phyloP scores from a whole-genome alignment of 805 yeast genomes.

The Metschnikowia baotianmanensis region DNA sequence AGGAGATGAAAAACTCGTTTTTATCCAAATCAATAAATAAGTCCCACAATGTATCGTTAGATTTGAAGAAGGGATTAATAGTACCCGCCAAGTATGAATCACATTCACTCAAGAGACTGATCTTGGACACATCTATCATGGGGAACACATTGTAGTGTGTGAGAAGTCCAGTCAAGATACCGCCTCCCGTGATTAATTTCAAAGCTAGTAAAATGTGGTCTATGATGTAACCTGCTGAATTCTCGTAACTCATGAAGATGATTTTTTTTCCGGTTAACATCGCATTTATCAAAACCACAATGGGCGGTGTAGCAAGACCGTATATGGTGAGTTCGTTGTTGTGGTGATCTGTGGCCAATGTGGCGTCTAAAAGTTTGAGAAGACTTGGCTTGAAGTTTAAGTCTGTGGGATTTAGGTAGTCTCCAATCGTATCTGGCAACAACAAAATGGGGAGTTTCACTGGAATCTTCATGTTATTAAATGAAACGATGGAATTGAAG shows the following conservation, averaged over 20 bases:
- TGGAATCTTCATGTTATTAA: slow-evolving; percentile 43
- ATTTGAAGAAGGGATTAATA: slow-evolving; percentile 61
- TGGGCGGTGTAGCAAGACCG: slow-evolving; percentile 52
- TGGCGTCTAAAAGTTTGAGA: slow-evolving; percentile 34
- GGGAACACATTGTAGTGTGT: slow-evolving; percentile 50
- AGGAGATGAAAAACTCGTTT: slow-evolving; percentile 38
- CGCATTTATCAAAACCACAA: slow-evolving; percentile 35
- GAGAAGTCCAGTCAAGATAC: slow-evolving; percentile 41
- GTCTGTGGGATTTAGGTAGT: slow-evolving; percentile 45
- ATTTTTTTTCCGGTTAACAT: slow-evolving; percentile 39
- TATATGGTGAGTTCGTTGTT: slow-evolving; percentile 51
- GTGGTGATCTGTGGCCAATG: slow-evolving; percentile 32
- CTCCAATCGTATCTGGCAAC: slow-evolving; percentile 43
- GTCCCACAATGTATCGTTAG: slow-evolving; percentile 56
- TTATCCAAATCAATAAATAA: slow-evolving; percentile 58
- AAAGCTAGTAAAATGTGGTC: slow-evolving; percentile 37
- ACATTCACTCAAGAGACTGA: slow-evolving; percentile 45
- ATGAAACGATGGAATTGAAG: slow-evolving; percentile 38
- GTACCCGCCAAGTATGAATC: slow-evolving; percentile 59
- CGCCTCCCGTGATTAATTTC: slow-evolving; percentile 42
- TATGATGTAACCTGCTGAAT: slow-evolving; percentile 42
- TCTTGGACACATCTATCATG: slow-evolving; percentile 57
- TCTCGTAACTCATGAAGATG: slow-evolving; percentile 39
- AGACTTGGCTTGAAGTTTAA: slow-evolving; percentile 39
- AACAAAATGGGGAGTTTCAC: slow-evolving; percentile 41